phyloP scores from a whole-genome alignment of 208 protist species.

The Endotrypanum monterogeii region DNA sequence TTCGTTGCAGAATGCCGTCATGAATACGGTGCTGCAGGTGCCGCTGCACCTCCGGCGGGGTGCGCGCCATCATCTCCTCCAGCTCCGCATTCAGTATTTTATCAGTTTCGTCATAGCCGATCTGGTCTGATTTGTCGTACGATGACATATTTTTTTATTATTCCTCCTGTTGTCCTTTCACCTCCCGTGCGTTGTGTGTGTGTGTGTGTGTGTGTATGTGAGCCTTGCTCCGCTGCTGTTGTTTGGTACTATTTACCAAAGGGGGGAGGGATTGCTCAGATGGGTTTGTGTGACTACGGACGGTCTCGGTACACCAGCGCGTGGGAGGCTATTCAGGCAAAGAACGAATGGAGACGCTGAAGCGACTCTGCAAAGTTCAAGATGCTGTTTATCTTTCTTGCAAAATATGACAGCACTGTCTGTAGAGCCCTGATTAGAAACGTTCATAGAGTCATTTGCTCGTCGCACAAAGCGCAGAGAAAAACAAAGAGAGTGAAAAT shows the following conservation, averaged over 20 bases:
- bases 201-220: no score
- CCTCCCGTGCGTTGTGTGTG: not conserved
- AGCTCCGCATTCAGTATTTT: conserved; percentile 74
- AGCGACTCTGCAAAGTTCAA: not conserved
- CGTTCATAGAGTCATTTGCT: not conserved
- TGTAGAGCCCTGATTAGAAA: not conserved
- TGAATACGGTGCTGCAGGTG: conserved; percentile 85
- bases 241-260: not conserved
- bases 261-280: no score
- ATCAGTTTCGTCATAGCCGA: conserved; percentile 84
- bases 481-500: not conserved
- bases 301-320: no score
- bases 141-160: conserved; percentile 47
- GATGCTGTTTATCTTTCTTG: not conserved
- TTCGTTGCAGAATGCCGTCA: conserved; percentile 83
- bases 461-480: not conserved
- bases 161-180: not conserved
- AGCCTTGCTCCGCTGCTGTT: not conserved
- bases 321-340: not conserved
- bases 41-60: conserved; percentile 60
- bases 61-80: conserved; percentile 70
- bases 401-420: not conserved
- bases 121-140: conserved; percentile 84
- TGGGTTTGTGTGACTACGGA: no score
- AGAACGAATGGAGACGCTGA: not conserved